These are phyloP conservation scores for Gaertneriomyces semiglobifer DNA, from an alignment of 192 early-diverging fungal species.

Conservation along the genomic window DNA sequence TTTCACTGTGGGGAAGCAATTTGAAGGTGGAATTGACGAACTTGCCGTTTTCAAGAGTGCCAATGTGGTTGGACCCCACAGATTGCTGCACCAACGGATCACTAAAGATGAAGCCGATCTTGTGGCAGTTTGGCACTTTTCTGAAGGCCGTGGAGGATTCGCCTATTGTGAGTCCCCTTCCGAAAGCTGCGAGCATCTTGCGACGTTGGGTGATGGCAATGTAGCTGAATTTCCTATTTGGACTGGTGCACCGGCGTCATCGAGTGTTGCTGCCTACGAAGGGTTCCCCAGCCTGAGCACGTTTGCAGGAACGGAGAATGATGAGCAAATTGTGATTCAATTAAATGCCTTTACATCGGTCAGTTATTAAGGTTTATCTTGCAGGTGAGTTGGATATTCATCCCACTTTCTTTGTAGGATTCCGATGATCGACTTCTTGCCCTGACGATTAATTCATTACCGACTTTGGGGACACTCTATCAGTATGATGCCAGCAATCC, in stretches of 20 bases:
- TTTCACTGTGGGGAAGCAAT: not conserved
- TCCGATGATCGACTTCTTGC: not conserved
- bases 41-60: constrained; percentile 1
- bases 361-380: too few species aligned
- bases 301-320: not conserved
- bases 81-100: not conserved
- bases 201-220: not conserved
- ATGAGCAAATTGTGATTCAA: not conserved
- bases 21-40: not conserved
- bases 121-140: not conserved
- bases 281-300: not conserved
- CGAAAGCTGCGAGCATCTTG: too few species aligned
- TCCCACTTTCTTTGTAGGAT: not conserved
- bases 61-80: not conserved
- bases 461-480: not conserved
- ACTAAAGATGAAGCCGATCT: not conserved
- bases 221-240: not conserved
- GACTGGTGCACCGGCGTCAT: not conserved
- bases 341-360: not conserved
- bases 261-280: not conserved
- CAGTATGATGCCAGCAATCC: not conserved
- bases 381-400: too few species aligned
- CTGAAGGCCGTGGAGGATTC: not conserved
- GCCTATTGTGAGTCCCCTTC: not conserved
- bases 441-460: not conserved